phyloP scores from a whole-genome alignment of 2,329 filamentous ascomycete species.

The Apiospora rasikravindrae region DNA sequence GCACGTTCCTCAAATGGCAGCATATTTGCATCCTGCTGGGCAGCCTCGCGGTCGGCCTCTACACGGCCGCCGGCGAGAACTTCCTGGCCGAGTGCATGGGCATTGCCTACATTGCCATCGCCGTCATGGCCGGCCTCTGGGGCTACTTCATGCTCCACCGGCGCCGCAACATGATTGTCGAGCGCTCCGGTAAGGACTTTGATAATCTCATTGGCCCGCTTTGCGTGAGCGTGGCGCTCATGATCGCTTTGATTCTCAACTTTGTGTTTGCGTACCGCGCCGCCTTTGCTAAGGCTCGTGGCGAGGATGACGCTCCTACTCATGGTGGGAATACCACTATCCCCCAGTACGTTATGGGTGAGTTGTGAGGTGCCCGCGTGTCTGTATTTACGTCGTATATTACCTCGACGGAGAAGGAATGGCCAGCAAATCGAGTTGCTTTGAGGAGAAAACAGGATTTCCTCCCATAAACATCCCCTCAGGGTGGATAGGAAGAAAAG shows the following conservation, averaged over 20 bases:
- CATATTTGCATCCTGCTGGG: slow-evolving; percentile 90
- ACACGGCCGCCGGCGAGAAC: slow-evolving; percentile 85
- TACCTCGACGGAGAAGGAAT: neutral
- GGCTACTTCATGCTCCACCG: slow-evolving; percentile 83
- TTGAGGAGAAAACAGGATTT: neutral
- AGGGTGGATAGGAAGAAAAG: neutral
- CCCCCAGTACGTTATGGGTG: slow-evolving; percentile 3
- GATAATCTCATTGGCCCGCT: slow-evolving; percentile 87
- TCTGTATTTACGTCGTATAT: neutral
- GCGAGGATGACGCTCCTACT: neutral
- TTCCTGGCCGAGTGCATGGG: slow-evolving; percentile 78
- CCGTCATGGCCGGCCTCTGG: slow-evolving; percentile 84
- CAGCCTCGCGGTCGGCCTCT: slow-evolving; percentile 80
- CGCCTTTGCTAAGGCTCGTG: neutral
- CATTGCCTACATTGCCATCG: slow-evolving; percentile 81
- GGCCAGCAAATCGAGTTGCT: neutral
- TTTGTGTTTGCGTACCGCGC: slow-evolving; percentile 80
- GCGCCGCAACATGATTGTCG: slow-evolving; percentile 78
- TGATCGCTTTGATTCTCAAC: slow-evolving; percentile 81
- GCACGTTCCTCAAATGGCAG: slow-evolving; percentile 99
- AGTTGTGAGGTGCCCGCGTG: neutral
- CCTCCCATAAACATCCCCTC: neutral
- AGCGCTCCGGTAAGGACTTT: slow-evolving; percentile 89
- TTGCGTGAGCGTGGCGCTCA: slow-evolving; percentile 79
- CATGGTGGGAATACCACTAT: neutral